Evolutionary conservation across 352 stramenopile genomes (phyloP).

Genomic region (Pythium brassicae): DNA sequence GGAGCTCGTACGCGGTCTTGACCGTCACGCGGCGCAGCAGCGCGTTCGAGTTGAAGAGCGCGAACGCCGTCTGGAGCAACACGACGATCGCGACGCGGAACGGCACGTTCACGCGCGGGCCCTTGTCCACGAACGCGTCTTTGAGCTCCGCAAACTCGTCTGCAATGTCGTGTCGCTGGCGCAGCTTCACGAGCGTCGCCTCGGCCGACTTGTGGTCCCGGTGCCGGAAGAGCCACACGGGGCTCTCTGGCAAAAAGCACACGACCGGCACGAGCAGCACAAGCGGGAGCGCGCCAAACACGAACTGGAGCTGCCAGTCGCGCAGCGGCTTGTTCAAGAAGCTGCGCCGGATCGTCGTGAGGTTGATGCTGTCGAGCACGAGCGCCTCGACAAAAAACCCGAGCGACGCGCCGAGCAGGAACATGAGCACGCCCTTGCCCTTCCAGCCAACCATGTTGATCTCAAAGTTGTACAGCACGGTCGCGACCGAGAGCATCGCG

Average conservation of each 20-base stretch:
- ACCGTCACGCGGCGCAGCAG: conserved; percentile 65
- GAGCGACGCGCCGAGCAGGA: conserved; percentile 62
- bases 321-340: conserved; percentile 70
- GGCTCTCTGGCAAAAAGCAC: conserved; percentile 72
- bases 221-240: conserved; percentile 72
- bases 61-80: conserved; percentile 59
- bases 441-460: conserved; percentile 86
- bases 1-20: conserved; percentile 31
- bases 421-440: conserved; percentile 84
- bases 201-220: conserved; percentile 68
- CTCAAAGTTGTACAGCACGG: conserved; percentile 85
- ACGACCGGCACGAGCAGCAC: conserved; percentile 51
- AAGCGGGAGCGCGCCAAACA: conserved; percentile 68
- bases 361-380: conserved; percentile 69
- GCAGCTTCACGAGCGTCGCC: conserved; percentile 52
- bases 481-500: conserved; percentile 72
- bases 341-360: conserved; percentile 47
- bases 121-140: conserved; percentile 64
- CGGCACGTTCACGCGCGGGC: conserved; percentile 51
- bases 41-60: conserved; percentile 62
- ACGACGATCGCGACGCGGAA: conserved; percentile 70
- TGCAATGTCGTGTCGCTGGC: conserved; percentile 79
- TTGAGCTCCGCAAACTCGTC: conserved; percentile 73
- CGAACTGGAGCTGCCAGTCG: conserved; percentile 78
- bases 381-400: conserved; percentile 78